Percentiles rank a stretch among this genome's conserved stretches.
Evolutionary conservation across 2,329 filamentous ascomycete genomes (phyloP).

Genomic region (Cladorrhinum sp.): DNA sequence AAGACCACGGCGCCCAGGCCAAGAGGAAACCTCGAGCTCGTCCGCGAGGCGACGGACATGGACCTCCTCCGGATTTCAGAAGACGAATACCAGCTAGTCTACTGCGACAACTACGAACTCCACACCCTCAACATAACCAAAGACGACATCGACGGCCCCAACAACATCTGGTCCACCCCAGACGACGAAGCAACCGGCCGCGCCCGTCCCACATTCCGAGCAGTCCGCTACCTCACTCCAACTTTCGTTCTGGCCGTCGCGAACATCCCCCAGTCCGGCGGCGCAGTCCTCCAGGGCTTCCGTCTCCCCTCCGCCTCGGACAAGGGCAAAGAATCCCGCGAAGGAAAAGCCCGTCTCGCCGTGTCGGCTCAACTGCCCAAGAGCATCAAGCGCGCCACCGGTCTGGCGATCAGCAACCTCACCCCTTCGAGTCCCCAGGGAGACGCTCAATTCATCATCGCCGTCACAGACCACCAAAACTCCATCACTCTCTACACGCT

Average conservation of each 20-base stretch:
- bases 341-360: constrained; percentile 46
- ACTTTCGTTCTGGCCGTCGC: constrained; percentile 55
- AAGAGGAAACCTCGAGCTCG: constrained; percentile 49
- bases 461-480: constrained; percentile 74
- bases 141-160: constrained; percentile 42
- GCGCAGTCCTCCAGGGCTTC: constrained; percentile 55
- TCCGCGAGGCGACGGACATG: constrained; percentile 63
- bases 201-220: constrained; percentile 51
- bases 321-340: constrained; percentile 15
- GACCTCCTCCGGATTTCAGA: constrained; percentile 64
- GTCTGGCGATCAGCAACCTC: constrained; percentile 73
- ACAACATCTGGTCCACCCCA: constrained; percentile 55
- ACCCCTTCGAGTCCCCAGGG: constrained; percentile 52
- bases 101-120: constrained; percentile 74
- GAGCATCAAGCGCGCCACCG: constrained; percentile 69
- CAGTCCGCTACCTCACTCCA: constrained; percentile 57
- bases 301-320: constrained; percentile 42
- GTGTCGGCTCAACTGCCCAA: constrained; percentile 58
- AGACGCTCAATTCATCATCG: constrained; percentile 74
- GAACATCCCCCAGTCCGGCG: constrained; percentile 58
- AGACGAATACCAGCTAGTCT: constrained; percentile 68
- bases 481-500: constrained; percentile 76
- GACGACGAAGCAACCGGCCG: constrained; percentile 40
- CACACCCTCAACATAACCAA: constrained; percentile 61
- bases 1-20: constrained; percentile 44